These are phyloP conservation scores for Phytophthora pini DNA, from an alignment of 352 stramenopile genomes.

Conservation along the genomic window DNA sequence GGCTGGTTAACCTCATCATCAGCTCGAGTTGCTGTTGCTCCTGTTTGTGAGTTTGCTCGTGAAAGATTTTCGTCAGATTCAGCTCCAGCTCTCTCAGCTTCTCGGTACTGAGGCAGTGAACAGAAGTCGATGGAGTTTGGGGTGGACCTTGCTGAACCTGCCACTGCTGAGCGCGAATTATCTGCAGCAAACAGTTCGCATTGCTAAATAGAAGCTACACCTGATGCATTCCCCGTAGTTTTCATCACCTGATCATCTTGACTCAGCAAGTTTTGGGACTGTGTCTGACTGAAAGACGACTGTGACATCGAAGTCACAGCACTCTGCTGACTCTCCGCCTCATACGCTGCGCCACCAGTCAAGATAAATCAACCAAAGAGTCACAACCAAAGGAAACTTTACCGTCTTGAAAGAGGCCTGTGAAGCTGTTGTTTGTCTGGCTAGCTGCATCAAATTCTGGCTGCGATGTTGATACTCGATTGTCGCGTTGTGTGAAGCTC, in stretches of 20 bases:
- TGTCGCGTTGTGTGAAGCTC: conserved; percentile 29
- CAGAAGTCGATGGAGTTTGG: not conserved
- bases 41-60: conserved; percentile 24
- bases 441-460: conserved; percentile 17
- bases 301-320: conserved; percentile 53
- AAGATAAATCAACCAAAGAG: not conserved
- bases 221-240: not conserved
- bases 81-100: conserved; percentile 28
- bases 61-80: conserved; percentile 14
- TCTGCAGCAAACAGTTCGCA: conserved; percentile 15
- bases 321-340: conserved; percentile 36
- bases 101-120: conserved; percentile 6
- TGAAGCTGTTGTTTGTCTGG: conserved; percentile 13
- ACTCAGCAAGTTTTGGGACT: conserved; percentile 44
- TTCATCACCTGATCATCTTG: conserved; percentile 40
- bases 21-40: conserved; percentile 30
- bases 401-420: conserved; percentile 47
- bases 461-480: conserved; percentile 19
- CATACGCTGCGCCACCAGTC: conserved; percentile 21
- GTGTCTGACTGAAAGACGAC: conserved; percentile 45
- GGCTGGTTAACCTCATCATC: conserved; percentile 17
- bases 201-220: not conserved
- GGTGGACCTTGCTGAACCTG: conserved; percentile 16
- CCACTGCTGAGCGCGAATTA: conserved; percentile 27
- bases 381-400: not conserved